Conservation (phyloP, 352 stramenopile species). For the Globisporangium cederbergense region DNA sequence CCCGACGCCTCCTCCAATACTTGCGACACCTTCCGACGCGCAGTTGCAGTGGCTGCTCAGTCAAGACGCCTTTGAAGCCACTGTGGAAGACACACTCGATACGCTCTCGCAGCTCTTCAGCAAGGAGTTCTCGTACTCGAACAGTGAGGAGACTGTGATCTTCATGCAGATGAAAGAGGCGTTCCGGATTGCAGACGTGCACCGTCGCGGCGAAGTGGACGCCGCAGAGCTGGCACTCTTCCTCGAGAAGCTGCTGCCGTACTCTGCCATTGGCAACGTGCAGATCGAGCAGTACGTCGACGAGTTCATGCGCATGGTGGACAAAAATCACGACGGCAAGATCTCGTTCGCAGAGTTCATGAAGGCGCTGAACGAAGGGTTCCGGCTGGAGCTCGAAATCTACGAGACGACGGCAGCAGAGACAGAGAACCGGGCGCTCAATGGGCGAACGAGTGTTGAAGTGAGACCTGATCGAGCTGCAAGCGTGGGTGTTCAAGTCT, state of each 20-base stretch:
- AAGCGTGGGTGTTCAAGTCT: neutral
- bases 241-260: slow-evolving; percentile 63
- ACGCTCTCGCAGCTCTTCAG: slow-evolving; percentile 25
- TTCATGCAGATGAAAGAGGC: slow-evolving; percentile 32
- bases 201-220: slow-evolving; percentile 62
- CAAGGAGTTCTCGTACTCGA: slow-evolving; percentile 23
- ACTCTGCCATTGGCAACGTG: slow-evolving; percentile 37
- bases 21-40: neutral
- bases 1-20: neutral
- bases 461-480: slow-evolving; percentile 13
- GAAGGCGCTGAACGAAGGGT: slow-evolving; percentile 67
- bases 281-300: slow-evolving; percentile 72
- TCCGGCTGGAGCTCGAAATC: slow-evolving; percentile 69
- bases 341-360: slow-evolving; percentile 77
- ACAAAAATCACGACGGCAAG: slow-evolving; percentile 60
- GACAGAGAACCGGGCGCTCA: neutral
- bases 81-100: slow-evolving; percentile 25
- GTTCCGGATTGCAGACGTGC: slow-evolving; percentile 24
- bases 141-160: slow-evolving; percentile 20
- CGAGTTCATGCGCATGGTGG: slow-evolving; percentile 72
- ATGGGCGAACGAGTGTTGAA: slow-evolving; percentile 27
- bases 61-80: slow-evolving; percentile 10
- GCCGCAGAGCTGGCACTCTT: slow-evolving; percentile 50
- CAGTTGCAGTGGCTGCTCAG: slow-evolving; percentile 5
- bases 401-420: slow-evolving; percentile 34